A percentile compares a stretch with the other conserved stretches of the same genome.
These are phyloP conservation scores for Berberis thunbergii DNA, from an alignment of 164 flowering plant species.

Conservation along the genomic window DNA sequence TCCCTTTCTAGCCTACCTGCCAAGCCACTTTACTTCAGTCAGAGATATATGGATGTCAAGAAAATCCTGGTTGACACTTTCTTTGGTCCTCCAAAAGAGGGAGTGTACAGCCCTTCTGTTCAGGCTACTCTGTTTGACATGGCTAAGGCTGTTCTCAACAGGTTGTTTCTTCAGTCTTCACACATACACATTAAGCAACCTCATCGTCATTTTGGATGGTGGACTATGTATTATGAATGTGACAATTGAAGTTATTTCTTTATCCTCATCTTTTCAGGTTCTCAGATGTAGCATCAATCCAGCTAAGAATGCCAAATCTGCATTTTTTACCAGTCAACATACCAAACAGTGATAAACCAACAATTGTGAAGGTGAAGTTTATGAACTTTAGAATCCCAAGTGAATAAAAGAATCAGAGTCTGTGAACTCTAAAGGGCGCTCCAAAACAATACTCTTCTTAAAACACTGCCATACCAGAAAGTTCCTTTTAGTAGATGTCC, in stretches of 20 bases:
- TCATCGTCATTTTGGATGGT: background rate
- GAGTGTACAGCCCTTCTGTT: slow-evolving; percentile 93
- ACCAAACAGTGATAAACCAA: slow-evolving; percentile 52
- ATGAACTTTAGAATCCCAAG: no score
- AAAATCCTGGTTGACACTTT: slow-evolving; percentile 58
- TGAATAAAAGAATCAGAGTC: no score
- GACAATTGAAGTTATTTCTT: background rate
- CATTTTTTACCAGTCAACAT: slow-evolving; percentile 93
- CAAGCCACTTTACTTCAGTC: slow-evolving; percentile 46
- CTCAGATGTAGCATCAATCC: slow-evolving; percentile 54
- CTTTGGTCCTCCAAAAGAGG: slow-evolving; percentile 73
- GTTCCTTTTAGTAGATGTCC: no score
- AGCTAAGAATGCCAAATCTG: slow-evolving; percentile 91
- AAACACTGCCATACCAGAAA: no score
- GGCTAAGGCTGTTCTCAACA: slow-evolving; percentile 66
- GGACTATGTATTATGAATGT: background rate
- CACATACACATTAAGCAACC: no score
- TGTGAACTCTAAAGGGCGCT: no score
- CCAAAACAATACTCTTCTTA: no score
- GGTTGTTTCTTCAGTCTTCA: slow-evolving; percentile 27
- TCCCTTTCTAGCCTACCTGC: slow-evolving; percentile 37
- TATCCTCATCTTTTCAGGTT: slow-evolving; percentile 44
- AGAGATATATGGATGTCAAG: slow-evolving; percentile 57
- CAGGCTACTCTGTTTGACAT: slow-evolving; percentile 82
- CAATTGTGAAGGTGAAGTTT: slow-evolving; percentile 63